phyloP scores from a whole-genome alignment of 331 rosid genomes.

The Pyrus hybrid region DNA sequence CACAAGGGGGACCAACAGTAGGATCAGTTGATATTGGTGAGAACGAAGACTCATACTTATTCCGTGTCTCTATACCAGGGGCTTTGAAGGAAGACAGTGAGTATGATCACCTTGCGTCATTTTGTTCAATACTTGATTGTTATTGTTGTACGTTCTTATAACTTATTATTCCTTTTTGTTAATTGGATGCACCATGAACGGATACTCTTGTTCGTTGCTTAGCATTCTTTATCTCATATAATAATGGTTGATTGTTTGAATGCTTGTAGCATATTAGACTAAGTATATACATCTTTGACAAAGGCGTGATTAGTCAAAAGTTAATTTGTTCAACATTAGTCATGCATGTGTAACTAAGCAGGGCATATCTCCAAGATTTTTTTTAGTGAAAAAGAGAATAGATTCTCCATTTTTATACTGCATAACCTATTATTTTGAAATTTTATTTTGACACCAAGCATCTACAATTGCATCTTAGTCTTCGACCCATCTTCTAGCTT shows the following conservation, averaged over 20 bases:
- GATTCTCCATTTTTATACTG: too few relatives aligned
- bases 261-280: not conserved
- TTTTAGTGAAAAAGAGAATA: too few relatives aligned
- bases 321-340: not conserved
- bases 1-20: conserved; percentile 36
- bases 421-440: too few relatives aligned
- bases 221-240: not conserved
- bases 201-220: not conserved
- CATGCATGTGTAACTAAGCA: not conserved
- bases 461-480: too few relatives aligned
- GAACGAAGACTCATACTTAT: conserved; percentile 32
- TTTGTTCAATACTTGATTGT: not conserved
- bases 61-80: conserved; percentile 48
- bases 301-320: not conserved
- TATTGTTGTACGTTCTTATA: not conserved
- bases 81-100: conserved; percentile 48
- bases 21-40: conserved; percentile 48
- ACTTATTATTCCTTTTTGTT: not conserved
- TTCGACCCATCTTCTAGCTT: too few relatives aligned
- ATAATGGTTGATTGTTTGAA: not conserved
- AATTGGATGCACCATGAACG: not conserved
- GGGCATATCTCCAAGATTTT: not conserved
- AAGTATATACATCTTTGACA: not conserved
- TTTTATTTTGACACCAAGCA: too few relatives aligned
- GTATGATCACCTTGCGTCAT: conserved; percentile 11